Conservation (phyloP, 1,284 basidiomycete genomes). For the Trichosporon coremiiforme region DNA sequence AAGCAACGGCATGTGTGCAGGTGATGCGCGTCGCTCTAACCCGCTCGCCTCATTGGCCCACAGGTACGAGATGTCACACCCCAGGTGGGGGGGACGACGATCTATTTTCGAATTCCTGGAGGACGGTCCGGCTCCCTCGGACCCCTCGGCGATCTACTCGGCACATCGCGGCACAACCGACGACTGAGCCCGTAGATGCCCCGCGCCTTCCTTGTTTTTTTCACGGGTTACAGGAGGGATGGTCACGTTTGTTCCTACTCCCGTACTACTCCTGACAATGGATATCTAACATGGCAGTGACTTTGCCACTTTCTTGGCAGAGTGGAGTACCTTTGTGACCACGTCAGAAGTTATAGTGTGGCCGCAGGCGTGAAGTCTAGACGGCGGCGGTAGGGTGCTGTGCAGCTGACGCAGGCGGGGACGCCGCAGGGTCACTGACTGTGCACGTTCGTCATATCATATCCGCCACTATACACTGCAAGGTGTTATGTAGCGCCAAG, state of each 20-base stretch:
- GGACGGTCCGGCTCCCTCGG: neutral
- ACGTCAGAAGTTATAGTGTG: neutral
- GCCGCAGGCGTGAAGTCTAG: too few species aligned
- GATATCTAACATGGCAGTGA: too few species aligned
- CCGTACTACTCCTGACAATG: too few species aligned
- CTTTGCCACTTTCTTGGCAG: too few species aligned
- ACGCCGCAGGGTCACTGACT: neutral
- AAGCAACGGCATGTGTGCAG: neutral
- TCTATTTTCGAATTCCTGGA: slow-evolving; percentile 3
- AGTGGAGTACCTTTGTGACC: too few species aligned
- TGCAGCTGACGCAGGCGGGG: neutral
- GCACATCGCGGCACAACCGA: neutral
- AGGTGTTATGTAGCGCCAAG: neutral
- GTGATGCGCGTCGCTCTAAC: slow-evolving; percentile 1
- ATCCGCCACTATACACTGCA: too few species aligned
- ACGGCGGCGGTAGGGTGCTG: too few species aligned
- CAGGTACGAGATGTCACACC: too few species aligned
- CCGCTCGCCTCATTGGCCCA: neutral
- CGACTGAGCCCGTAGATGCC: neutral
- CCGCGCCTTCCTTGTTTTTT: neutral
- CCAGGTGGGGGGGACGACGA: neutral
- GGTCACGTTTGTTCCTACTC: neutral
- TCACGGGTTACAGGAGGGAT: neutral
- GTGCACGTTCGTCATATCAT: neutral
- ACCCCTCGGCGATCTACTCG: neutral